Evolutionary conservation across 2,329 filamentous ascomycete species (phyloP).

Genomic region (Magnaporthiopsis rhizophila): DNA sequence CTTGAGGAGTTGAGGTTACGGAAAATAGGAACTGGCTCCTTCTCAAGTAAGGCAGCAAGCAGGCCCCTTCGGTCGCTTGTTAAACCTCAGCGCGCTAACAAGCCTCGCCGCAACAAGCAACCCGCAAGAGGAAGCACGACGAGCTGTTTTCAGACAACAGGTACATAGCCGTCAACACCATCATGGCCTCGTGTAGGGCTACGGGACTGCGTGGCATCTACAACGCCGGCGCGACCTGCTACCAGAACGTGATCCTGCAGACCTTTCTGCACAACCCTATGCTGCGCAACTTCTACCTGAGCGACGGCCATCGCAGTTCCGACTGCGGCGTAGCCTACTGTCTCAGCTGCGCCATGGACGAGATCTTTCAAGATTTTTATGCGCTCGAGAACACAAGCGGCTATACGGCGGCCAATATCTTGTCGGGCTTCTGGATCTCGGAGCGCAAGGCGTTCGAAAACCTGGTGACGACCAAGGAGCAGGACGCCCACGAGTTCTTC

Average conservation of each 20-base stretch:
- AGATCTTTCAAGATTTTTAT: constrained; percentile 67
- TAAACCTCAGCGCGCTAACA: constrained; percentile 9
- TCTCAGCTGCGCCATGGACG: constrained; percentile 63
- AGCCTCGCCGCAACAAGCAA: constrained; percentile 22
- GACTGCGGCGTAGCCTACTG: constrained; percentile 61
- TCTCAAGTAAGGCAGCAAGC: constrained; percentile 43
- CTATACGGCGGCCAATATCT: constrained; percentile 81
- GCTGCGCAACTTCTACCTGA: constrained; percentile 84
- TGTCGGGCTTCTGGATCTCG: constrained; percentile 84
- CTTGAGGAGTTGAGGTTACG: constrained; percentile 66
- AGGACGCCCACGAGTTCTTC: constrained; percentile 96
- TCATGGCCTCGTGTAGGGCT: constrained; percentile 71
- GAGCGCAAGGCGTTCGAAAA: constrained; percentile 65
- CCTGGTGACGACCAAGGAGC: constrained; percentile 84
- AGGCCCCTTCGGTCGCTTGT: constrained; percentile 1
- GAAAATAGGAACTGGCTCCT: constrained; percentile 60
- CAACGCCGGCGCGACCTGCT: constrained; percentile 97
- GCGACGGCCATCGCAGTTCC: constrained; percentile 74
- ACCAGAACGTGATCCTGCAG: constrained; percentile 93
- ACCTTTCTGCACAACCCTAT: constrained; percentile 90
- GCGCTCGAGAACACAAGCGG: constrained; percentile 73
- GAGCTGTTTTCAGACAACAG: constrained; percentile 60
- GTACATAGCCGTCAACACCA: constrained; percentile 72
- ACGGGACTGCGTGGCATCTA: constrained; percentile 87
- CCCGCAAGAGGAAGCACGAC: constrained; percentile 68